Evolutionary conservation across 192 early-diverging fungal species (phyloP), one percentile per base, ranked within the genome.

Genomic region (Rhizophagus sp.): DNA sequence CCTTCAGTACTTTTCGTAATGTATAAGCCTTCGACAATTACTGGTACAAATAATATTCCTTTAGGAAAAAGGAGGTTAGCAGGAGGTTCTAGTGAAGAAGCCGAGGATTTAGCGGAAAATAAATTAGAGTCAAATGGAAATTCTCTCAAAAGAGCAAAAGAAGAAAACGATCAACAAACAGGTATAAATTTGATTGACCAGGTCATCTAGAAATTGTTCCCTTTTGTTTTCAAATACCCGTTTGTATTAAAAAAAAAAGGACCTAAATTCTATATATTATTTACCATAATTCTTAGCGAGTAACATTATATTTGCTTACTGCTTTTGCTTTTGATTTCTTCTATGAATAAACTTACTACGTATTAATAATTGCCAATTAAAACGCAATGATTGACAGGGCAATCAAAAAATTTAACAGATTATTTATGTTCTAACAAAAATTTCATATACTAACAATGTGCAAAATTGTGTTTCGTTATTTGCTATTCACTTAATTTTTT

Each of bases 31-130:
- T 77, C 76, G n/a, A 47, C 44, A 47, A 77, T 77, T 8, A 77
- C 76, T 25, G 76, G 76, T 67, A 77, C 76, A 5, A 77, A 77
- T 77, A 77, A 77, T 66, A 77, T 77, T 47, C 76, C 76, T 15
- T 30, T 77, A 4, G 76, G 76, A 25, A 77, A 49, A 19, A 62
- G 76, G 41, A 64, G 76, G 36, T n/a, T 77, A 34, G 76, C 64
- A 13, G 44, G 76, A 25, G 12, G 33, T 7, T 41, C 30, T 8
- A 24, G 33, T 36, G 63, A 63, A 41, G 52, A 67, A 34, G n/a
- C 11, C 7, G 25, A 27, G 33, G 30, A 34, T 75, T 24, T n/a
- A 33, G 15, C 52, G 0, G 52, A 75, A 75, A 17, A 39, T 39
- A 34, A 11, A 33, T 34, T 12, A 39, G 66, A 68, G 4, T 34